Conservation (phyloP, 495 filamentous ascomycete species). For the Penicillium arizonense region DNA sequence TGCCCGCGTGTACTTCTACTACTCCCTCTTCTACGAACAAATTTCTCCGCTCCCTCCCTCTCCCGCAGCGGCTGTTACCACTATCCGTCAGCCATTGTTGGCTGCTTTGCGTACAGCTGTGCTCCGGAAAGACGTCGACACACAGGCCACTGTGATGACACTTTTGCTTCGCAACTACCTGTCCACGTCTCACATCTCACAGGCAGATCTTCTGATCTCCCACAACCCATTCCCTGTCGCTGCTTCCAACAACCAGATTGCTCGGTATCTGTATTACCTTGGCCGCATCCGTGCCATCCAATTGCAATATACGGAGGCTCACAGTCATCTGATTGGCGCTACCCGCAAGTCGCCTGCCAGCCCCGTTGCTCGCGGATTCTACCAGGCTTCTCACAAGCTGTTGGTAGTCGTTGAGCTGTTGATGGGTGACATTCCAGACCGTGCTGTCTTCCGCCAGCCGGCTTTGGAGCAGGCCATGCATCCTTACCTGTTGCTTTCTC, state of each 20-base stretch:
- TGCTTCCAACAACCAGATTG: constrained; percentile 96
- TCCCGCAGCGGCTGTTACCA: constrained; percentile 75
- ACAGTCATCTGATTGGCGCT: constrained; percentile 85
- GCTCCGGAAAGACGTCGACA: constrained; percentile 92
- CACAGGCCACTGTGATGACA: constrained; percentile 91
- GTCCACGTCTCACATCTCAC: constrained; percentile 91
- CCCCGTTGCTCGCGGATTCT: constrained; percentile 84
- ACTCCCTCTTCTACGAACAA: constrained; percentile 89
- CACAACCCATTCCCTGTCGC: constrained; percentile 92
- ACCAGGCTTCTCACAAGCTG: constrained; percentile 91
- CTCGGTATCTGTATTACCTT: constrained; percentile 92
- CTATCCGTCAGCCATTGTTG: constrained; percentile 82
- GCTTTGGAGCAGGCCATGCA: constrained; percentile 80
- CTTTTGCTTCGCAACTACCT: constrained; percentile 95
- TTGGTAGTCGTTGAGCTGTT: constrained; percentile 92
- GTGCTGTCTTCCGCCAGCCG: constrained; percentile 85
- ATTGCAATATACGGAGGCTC: constrained; percentile 93
- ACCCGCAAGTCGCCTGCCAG: constrained; percentile 93
- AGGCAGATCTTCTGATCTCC: constrained; percentile 91
- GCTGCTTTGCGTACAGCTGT: constrained; percentile 89
- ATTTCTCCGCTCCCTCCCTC: constrained; percentile 83
- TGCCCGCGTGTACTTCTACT: constrained; percentile 97
- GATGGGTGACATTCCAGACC: constrained; percentile 98
- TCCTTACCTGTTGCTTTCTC: constrained; percentile 89
- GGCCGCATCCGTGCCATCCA: constrained; percentile 96